Conservation (phyloP, 164 flowering plant genomes). For the Vitis rotundifolia region DNA sequence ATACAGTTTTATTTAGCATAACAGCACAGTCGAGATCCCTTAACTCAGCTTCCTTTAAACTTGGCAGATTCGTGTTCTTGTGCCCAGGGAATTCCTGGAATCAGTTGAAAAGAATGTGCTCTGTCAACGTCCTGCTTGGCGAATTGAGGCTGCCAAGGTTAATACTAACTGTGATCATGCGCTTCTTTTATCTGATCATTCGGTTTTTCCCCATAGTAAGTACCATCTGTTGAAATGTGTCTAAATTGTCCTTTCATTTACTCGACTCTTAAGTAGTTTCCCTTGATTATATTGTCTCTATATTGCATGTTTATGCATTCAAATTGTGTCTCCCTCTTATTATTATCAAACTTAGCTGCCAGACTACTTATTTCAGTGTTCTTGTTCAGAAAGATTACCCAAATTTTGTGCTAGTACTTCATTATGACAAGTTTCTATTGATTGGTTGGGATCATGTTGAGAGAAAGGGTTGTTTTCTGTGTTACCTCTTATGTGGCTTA, state of each 20-base stretch:
- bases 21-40: background rate
- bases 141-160: conserved; percentile 72
- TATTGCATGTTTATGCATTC: no score
- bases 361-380: no score
- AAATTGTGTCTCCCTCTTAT: no score
- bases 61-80: conserved; percentile 58
- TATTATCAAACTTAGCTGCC: no score
- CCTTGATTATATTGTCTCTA: no score
- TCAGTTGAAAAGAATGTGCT: conserved; percentile 54
- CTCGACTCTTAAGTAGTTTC: no score
- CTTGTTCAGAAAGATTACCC: no score
- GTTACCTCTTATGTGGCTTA: no score
- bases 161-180: conserved; percentile 55
- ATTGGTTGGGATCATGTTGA: no score
- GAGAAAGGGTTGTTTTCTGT: no score
- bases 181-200: conserved; percentile 85
- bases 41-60: conserved; percentile 12
- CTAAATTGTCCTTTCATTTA: background rate
- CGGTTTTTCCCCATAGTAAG: conserved; percentile 66
- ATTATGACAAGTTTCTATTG: no score
- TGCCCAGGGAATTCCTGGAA: conserved; percentile 71
- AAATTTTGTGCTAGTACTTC: no score
- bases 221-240: background rate
- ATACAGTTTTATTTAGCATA: background rate
- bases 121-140: conserved; percentile 71